These are phyloP conservation scores for Candida labiduridarum DNA, from an alignment of 1,139 yeast species.

Conservation along the genomic window DNA sequence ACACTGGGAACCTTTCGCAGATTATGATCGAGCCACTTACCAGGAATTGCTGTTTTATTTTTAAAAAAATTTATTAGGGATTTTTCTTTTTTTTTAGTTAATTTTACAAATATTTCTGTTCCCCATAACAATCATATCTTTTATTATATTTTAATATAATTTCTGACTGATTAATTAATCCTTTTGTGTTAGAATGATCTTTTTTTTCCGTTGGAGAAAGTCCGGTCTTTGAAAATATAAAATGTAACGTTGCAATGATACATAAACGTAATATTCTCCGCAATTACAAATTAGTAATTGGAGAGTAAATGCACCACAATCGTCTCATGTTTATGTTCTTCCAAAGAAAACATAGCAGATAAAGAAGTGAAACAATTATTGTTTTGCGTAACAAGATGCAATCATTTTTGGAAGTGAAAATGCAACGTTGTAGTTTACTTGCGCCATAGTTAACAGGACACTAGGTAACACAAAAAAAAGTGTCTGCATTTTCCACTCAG, in stretches of 20 bases:
- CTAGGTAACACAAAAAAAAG: neutral
- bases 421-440: slow-evolving; percentile 21
- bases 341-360: too few species aligned
- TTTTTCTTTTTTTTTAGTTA: too few species aligned
- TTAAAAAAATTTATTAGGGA: too few species aligned
- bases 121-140: too few species aligned
- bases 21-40: too few species aligned
- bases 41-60: too few species aligned
- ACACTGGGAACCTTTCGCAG: too few species aligned
- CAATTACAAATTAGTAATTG: neutral
- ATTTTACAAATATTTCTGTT: too few species aligned
- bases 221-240: slow-evolving; percentile 1
- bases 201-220: slow-evolving; percentile 1
- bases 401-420: neutral
- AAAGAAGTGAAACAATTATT: too few species aligned
- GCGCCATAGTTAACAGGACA: slow-evolving; percentile 5
- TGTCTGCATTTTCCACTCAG: slow-evolving; percentile 9
- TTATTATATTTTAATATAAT: neutral
- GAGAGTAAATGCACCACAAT: neutral
- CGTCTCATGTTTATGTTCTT: too few species aligned
- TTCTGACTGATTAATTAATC: neutral
- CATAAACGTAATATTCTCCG: neutral
- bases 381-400: too few species aligned
- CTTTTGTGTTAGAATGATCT: neutral
- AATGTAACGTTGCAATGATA: slow-evolving; percentile 24